Evolutionary conservation across 179 eudicot species (phyloP).

Genomic region (Patellifolia procumbens): DNA sequence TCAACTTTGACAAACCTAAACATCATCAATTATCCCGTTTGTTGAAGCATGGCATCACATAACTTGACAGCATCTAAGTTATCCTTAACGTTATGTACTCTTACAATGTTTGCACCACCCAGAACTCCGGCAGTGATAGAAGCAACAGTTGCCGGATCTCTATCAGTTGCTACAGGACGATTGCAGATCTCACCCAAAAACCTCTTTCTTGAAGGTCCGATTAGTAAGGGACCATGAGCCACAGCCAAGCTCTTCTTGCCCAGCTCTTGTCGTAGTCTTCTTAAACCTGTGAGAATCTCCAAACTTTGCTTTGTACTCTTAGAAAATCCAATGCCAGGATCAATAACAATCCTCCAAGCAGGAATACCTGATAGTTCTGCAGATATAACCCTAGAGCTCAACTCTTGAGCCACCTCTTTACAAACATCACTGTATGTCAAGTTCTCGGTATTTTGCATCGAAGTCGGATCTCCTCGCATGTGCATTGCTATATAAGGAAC

Average conservation of each 20-base stretch:
- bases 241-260: constrained; percentile 60
- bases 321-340: constrained; percentile 94
- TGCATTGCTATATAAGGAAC: constrained; percentile 90
- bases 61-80: constrained; percentile 70
- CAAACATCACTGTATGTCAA: constrained; percentile 70
- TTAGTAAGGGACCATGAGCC: constrained; percentile 66
- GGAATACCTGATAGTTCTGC: constrained; percentile 78
- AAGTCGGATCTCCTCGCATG: constrained; percentile 89
- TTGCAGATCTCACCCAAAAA: constrained; percentile 76
- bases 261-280: constrained; percentile 55
- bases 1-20: not conserved
- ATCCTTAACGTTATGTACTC: constrained; percentile 79
- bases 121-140: constrained; percentile 63
- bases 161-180: constrained; percentile 49
- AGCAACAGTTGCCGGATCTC: constrained; percentile 82
- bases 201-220: constrained; percentile 87
- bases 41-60: constrained; percentile 69
- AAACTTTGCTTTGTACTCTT: constrained; percentile 74
- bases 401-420: constrained; percentile 56
- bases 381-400: constrained; percentile 43
- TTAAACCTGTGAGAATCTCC: constrained; percentile 65
- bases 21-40: not conserved
- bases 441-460: constrained; percentile 75
- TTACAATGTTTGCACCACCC: constrained; percentile 78
- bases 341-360: constrained; percentile 75